Conservation (phyloP, 768 basidiomycete species). For the Suillus tomentosus region DNA sequence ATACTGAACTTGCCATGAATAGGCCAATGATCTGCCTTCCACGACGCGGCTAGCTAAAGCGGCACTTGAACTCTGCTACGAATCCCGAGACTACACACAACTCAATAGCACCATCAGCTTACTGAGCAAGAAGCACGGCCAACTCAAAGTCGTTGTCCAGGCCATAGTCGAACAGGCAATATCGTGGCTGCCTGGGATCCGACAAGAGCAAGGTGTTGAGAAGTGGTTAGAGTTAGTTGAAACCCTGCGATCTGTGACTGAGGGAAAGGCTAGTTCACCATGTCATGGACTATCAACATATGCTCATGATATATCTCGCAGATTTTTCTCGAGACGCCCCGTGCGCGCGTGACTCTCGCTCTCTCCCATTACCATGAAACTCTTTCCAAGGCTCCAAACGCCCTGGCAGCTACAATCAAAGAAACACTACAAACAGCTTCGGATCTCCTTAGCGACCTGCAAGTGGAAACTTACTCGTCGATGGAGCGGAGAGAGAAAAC, state of each 20-base stretch:
- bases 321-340: conserved; percentile 96
- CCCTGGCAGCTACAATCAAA: conserved; percentile 44
- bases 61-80: conserved; percentile 70
- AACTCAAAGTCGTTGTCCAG: conserved; percentile 87
- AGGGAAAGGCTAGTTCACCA: conserved; percentile 81
- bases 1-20: conserved; percentile 13
- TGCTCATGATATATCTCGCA: conserved; percentile 33
- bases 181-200: conserved; percentile 78
- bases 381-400: conserved; percentile 48
- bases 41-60: conserved; percentile 84
- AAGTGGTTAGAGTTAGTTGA: conserved; percentile 88
- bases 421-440: conserved; percentile 84
- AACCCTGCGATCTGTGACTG: conserved; percentile 88
- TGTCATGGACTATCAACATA: conserved; percentile 6
- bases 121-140: conserved; percentile 95
- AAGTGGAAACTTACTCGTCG: conserved; percentile 98
- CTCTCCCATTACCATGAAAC: conserved; percentile 86
- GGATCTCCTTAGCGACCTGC: conserved; percentile 90
- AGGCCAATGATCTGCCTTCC: conserved; percentile 94
- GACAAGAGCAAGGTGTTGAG: conserved; percentile 62
- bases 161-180: conserved; percentile 89
- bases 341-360: conserved; percentile 89
- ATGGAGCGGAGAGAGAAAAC: conserved; percentile 99
- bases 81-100: conserved; percentile 65
- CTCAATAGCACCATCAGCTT: conserved; percentile 69